Base-by-base conservation (phyloP, 192 early-diverging fungal species). In the Powellomyces hirtus region DNA sequence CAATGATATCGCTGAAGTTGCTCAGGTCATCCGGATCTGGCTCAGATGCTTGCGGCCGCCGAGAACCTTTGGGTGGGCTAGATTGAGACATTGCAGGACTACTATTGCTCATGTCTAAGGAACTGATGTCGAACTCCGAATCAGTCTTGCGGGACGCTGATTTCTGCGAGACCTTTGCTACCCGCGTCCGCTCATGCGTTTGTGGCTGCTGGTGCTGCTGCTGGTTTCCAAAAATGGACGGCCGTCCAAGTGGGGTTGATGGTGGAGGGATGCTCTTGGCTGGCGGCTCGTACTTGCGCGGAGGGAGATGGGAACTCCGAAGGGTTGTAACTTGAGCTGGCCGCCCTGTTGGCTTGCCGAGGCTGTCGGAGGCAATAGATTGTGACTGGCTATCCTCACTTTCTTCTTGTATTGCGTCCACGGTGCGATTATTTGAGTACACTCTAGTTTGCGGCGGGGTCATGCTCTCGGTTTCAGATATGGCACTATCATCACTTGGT, bases 71-170 rank as follows among this genome's bases (percentile, higher is more conserved):
- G n/a, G 46, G 46, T 24, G 2, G 5, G 46, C 46, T 18, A 18
- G 46, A 14, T 24, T 18, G n/a, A 24, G 46, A 24, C 2, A 24
- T 18, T 49, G n/a, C 46, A 3, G 46, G n/a, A 24, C 46, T 49
- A 30, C 53, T 56, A 16, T 56, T 30, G 26, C 53, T 56, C 27
- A 33, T 33, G 31, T 42, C 40, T 18, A 56, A 56, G 5, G 53
- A 56, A 30, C 53, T 56, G 5, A 56, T 33, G 31, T 56, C 53
- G 33, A 56, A 56, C 6, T 56, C 53, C 53, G 53, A 56, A 7
- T 56, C 53, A 16, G 22, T 33, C 31, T 56, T 56, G 16, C 29
- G 18, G 4, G 22, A 33, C 31, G 26, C 5, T 2, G 31, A 13
- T 8, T 42, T 42, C 10, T 42, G 40, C 40, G 18, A 8, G 40